Conservation (phyloP, 768 basidiomycete genomes). For the Suillus subluteus region DNA sequence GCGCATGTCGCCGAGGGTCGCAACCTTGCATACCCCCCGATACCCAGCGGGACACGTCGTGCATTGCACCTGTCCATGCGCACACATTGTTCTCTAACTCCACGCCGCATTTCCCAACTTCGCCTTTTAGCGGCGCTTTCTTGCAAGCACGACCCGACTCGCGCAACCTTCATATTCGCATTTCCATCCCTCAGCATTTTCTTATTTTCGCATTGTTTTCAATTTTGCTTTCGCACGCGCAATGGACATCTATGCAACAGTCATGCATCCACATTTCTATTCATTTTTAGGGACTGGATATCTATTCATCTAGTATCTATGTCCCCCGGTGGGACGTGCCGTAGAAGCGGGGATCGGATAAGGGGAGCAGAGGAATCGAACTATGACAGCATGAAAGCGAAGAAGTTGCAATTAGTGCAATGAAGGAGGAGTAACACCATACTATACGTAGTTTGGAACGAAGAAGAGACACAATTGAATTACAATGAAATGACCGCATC, state of each 20-base stretch:
- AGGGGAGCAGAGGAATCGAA: conserved; percentile 12
- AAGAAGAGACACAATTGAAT: conserved; percentile 47
- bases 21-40: conserved; percentile 21
- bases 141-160: background rate
- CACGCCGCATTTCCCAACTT: conserved; percentile 21
- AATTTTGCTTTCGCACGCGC: conserved; percentile 21
- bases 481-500: conserved; percentile 36
- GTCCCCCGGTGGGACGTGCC: conserved; percentile 31
- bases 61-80: conserved; percentile 10
- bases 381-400: conserved; percentile 19
- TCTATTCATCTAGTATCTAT: conserved; percentile 32
- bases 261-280: conserved; percentile 33
- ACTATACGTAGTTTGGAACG: conserved; percentile 25
- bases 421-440: conserved; percentile 27
- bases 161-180: conserved; percentile 20
- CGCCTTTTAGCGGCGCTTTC: conserved; percentile 23
- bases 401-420: conserved; percentile 19
- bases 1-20: conserved; percentile 29
- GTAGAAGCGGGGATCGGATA: conserved; percentile 6
- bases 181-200: conserved; percentile 29
- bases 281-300: conserved; percentile 23
- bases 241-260: conserved; percentile 29
- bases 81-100: conserved; percentile 13
- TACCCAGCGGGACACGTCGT: conserved; percentile 27
- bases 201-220: conserved; percentile 28